Base-by-base conservation (phyloP, 2,329 filamentous ascomycete species). In the Penicillium janthinellum region DNA sequence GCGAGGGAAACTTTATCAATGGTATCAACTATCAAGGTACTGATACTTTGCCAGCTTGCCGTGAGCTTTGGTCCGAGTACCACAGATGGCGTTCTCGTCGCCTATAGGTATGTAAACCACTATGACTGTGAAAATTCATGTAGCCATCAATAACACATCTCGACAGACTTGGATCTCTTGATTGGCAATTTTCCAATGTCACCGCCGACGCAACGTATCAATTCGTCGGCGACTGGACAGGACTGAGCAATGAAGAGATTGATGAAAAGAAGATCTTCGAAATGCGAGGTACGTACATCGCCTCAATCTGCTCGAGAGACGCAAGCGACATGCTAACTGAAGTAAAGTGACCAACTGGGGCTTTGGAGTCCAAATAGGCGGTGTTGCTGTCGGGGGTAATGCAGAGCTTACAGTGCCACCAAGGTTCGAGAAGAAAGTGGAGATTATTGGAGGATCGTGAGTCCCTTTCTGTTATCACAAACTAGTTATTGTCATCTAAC, bases 181-280 rank as follows among this genome's bases (percentile, higher is more conserved):
- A 86, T 67, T 88, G 85, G 85, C 75, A 78, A 57, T 83, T 87
- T 67, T 85, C 84, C 37, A 88, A 88, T 66, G 81, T 88, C 48
- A 86, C 84, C 1, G 79, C 81, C 0, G 78, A 80, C 28, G 78
- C 77, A 12, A 87, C 84, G 0, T 84, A 88, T 68, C 78, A 86
- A 17, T 80, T 88, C 49, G 76, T 86, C 51, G 79, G 74, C 25
- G 71, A 78, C 0, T 68, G 70, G n/a, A 73, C 79, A 0, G 81
- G 80, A 5, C 73, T 82, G 10, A 77, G 79, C 52, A 67, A 79
- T 41, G 81, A 78, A 0, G 73, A 73, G 11, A 77, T 81, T 0
- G 67, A 81, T 20, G 77, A 70, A 42, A 80, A 80, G 0, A 78
- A 79, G 35, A 80, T 77, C 0, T 85, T 87, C 58, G 84, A 87